Evolutionary conservation across 2,329 filamentous ascomycete species (phyloP), one percentile per base, ranked within the genome.

Genomic region (Trichoderma cornu-damae): DNA sequence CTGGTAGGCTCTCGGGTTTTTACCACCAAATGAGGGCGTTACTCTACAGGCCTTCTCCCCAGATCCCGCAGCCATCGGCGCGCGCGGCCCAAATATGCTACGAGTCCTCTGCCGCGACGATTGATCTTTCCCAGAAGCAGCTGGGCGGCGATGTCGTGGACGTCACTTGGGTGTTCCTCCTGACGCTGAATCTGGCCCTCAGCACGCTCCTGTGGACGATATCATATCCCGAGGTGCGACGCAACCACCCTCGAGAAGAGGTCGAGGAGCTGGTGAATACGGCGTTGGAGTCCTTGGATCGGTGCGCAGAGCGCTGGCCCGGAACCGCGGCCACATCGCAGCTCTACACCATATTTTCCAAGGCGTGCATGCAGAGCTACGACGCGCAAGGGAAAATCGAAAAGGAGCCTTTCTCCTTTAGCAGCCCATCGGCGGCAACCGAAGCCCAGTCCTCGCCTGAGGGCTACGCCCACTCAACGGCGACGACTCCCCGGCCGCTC

Each of bases 151-250:
- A 82, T 12, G 85, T 85, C 20, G 84, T 94, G 9, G 93, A 96
- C 67, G 79, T 96, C 60, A 96, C 92, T 1, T 97, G 93, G 93
- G 87, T 96, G 42, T 96, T 96, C 67, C 84, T 96, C 1, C 81
- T 96, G 59, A 86, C 88, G 18, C 81, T 97, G 38, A 96, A 95
- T 74, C 94, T 95, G 84, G 86, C 89, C 4, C 81, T 97, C 58
- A 96, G 96, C 68, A 92, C 90, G 4, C 82, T 96, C 49, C 80
- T 99, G 1, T 99, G 94, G 94, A 85, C 89, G 1, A 81, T 96
- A 6, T 96, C 92, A 1, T 96, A 96, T 67, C 81, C 87, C 3
- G 88, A 93, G 62, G 86, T 97, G 22, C 86, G 94, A 44, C 81
- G 82, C 54, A 77, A 82, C 16, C 87, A 96, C 68, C 70, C 80